Conservation (phyloP, 2,329 filamentous ascomycete genomes). For the Colletotrichum musae region DNA sequence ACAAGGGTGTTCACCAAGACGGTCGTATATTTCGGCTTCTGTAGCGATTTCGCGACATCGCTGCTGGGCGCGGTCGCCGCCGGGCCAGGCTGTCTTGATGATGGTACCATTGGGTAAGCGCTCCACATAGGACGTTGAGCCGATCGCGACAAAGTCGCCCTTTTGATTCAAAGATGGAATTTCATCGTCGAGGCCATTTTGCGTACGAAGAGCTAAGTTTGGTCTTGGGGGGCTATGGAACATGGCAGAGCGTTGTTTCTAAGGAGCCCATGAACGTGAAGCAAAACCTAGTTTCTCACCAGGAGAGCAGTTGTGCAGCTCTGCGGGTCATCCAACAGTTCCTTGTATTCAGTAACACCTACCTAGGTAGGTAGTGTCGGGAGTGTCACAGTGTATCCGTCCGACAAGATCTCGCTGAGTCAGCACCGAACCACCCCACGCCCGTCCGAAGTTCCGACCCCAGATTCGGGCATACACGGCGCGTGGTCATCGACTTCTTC, state of each 20-base stretch:
- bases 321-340: too few species aligned
- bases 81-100: constrained; percentile 24
- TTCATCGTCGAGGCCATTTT: constrained; percentile 3
- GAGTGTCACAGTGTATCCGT: too few species aligned
- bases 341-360: too few species aligned
- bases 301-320: too few species aligned
- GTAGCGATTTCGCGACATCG: constrained; percentile 15
- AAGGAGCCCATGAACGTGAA: too few species aligned
- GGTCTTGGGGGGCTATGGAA: background rate
- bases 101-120: constrained; percentile 8
- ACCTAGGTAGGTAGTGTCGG: too few species aligned
- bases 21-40: constrained; percentile 22
- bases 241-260: background rate
- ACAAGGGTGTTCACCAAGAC: constrained; percentile 15
- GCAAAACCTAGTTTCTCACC: too few species aligned
- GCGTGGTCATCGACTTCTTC: constrained; percentile 35
- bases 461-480: constrained; percentile 28
- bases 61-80: constrained; percentile 4
- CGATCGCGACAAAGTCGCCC: constrained; percentile 16
- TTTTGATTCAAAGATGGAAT: constrained; percentile 17
- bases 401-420: constrained; percentile 21
- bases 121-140: constrained; percentile 21
- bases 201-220: background rate
- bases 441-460: constrained; percentile 18
- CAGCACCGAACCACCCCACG: constrained; percentile 25